A percentile compares a stretch with the other conserved stretches of the same genome.
Conservation (phyloP, 495 filamentous ascomycete genomes). For the Aspergillus sclerotiicarbonarius region DNA sequence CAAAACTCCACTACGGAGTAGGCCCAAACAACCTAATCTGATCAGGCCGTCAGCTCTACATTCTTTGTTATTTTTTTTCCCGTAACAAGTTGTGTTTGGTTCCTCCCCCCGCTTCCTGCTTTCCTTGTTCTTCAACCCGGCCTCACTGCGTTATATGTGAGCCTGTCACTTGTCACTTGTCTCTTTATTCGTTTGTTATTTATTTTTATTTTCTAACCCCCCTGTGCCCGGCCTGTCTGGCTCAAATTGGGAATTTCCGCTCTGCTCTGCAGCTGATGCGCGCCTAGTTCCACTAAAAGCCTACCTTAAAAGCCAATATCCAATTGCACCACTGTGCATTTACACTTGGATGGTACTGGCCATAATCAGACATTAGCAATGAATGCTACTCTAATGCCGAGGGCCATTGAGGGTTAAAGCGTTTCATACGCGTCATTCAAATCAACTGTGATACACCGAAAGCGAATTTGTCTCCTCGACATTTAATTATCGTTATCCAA, state of each 20-base stretch:
- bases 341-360: not conserved
- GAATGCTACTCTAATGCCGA: not conserved
- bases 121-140: conserved; percentile 4
- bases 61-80: conserved; percentile 1
- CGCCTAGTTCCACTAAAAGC: not conserved
- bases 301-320: not conserved
- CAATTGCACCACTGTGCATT: not conserved
- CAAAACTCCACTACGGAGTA: conserved; percentile 11
- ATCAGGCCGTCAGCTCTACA: conserved; percentile 10
- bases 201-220: not conserved
- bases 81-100: not conserved
- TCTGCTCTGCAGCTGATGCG: not conserved
- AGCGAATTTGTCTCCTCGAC: not conserved
- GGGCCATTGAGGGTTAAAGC: not conserved
- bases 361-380: not conserved
- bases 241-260: not conserved
- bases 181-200: not conserved
- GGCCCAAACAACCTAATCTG: conserved; percentile 11
- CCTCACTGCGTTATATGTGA: not conserved
- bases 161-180: not conserved
- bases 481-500: not conserved
- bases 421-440: not conserved
- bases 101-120: not conserved
- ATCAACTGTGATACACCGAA: not conserved
- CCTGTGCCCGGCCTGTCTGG: too few species aligned